Evolutionary conservation across 2,329 filamentous ascomycete species (phyloP), one percentile per base, ranked within the genome.

Genomic region (Nakataea oryzae): DNA sequence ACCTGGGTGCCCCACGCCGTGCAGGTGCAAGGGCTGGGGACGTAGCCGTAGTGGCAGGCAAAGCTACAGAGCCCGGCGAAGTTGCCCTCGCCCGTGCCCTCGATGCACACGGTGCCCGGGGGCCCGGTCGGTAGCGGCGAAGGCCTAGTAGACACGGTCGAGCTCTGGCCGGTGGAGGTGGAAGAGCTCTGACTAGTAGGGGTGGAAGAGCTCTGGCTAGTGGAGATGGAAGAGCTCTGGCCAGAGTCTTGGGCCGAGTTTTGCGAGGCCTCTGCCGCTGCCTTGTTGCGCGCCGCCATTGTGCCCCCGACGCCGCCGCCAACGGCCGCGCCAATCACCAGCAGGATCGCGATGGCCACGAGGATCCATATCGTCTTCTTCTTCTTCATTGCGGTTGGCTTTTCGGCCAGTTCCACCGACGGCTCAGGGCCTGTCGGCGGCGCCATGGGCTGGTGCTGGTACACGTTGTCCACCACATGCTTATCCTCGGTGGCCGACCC

Each of bases 21-120:
- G 57, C 67, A 68, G 29, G 61, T 47, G 59, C 67, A 68, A 47
- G 59, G 59, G 2, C 64, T 63, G 27, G 66, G 66, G 21, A 65
- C 66, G 62, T 64, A 65, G 3, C 67, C 67, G 34, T 64, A 62
- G 26, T 60, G 57, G 61, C 67, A 68, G 13, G 65, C 56, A 55
- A 66, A 68, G 14, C 50, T 54, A 47, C 67, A 68, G 2, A 68
- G 62, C 2, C 66, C 66, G 1, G 54, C 24, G 56, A 64, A 66
- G 41, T 68, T 68, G 12, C 60, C 63, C 2, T 54, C 27, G 28
- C 62, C 62, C 3, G 61, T 59, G 12, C 67, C 67, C 8, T 60
- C 65, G 24, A 64, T 65, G 63, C 67, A 68, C 21, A 57, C 57
- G 30, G 24, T 17, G 59, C 62, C 0, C n/a, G n/a, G 17, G 8